Conservation (phyloP, 2,329 filamentous ascomycete genomes). For the Ramichloridium luteum region DNA sequence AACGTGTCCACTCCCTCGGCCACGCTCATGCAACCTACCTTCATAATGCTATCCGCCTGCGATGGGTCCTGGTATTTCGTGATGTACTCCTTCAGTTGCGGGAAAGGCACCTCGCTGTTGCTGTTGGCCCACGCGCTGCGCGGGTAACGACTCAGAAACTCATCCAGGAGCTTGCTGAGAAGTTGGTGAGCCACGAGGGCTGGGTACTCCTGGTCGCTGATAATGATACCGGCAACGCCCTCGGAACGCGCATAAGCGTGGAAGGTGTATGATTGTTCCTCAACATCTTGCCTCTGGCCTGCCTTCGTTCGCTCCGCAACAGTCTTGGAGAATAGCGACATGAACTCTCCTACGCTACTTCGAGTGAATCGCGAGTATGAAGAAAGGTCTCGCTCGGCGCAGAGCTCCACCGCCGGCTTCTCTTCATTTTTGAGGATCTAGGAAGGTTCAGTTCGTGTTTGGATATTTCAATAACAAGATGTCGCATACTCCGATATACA, state of each 20-base stretch:
- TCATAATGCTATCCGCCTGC: conserved; percentile 71
- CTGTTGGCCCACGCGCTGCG: conserved; percentile 51
- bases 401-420: conserved; percentile 65
- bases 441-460: conserved; percentile 9
- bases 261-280: conserved; percentile 64
- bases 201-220: conserved; percentile 40
- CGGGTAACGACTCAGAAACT: conserved; percentile 69
- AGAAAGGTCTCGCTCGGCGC: conserved; percentile 63
- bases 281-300: conserved; percentile 60
- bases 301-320: conserved; percentile 73
- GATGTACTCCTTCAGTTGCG: conserved; percentile 68
- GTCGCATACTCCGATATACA: conserved; percentile 80
- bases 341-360: conserved; percentile 51
- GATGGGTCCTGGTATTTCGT: conserved; percentile 72
- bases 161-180: conserved; percentile 74
- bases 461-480: too few species aligned
- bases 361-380: conserved; percentile 71
- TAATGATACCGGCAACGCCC: conserved; percentile 36
- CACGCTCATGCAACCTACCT: conserved; percentile 17
- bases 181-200: conserved; percentile 75
- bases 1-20: too few species aligned
- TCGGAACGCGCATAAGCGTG: conserved; percentile 35
- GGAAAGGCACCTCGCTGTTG: conserved; percentile 42
- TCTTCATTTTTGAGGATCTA: conserved; percentile 72
- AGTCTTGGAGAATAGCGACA: conserved; percentile 75